Evolutionary conservation across 192 early-diverging fungal genomes (phyloP), one percentile per base, ranked within the genome.

Genomic region (Helicostylum pulchrum): DNA sequence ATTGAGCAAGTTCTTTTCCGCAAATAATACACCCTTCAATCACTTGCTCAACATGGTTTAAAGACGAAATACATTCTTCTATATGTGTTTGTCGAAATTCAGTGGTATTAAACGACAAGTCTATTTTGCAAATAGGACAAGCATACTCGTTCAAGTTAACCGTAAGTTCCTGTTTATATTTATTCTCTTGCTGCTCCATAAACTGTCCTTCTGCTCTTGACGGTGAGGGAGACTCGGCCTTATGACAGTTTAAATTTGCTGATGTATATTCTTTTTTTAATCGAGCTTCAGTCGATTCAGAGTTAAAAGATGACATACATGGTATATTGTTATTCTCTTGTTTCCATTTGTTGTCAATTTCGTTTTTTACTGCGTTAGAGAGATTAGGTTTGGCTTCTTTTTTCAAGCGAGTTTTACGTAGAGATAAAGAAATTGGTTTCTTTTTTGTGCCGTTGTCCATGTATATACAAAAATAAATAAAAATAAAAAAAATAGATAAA

Each of bases 21-120:
- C 57, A 59, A 7, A 59, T 21, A 45, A 59, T 44, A 42, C 57
- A 59, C 10, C 21, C n/a, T n/a, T 17, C 34, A 17, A 56, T 21
- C 45, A 43, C 9, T 20, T 44, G 17, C 7, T 26, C 39, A 42
- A 10, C n/a, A 7, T 14, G 9, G n/a, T 1, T 20, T 26, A 4
- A n/a, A 39, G 14, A 4, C 1, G n/a, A 9, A 20, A 59, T 20
- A 42, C 57, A 59, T 45, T 45, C 36, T 2, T 59, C 57, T 0
- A 59, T 44, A 26, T 59, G 57, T 14, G 12, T 43, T 45, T 59
- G 57, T 23, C 57, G 36, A 39, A 59, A 14, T 11, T 21, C 14
- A 26, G 43, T 14, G 12, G 39, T 21, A 4, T 17, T 15, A 48
- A 12, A 48, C 12, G 12, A 8, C 57, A 26, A 59, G 57, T 44